Conservation (phyloP, 2,329 filamentous ascomycete species). For the Pseudogymnoascus sp. region DNA sequence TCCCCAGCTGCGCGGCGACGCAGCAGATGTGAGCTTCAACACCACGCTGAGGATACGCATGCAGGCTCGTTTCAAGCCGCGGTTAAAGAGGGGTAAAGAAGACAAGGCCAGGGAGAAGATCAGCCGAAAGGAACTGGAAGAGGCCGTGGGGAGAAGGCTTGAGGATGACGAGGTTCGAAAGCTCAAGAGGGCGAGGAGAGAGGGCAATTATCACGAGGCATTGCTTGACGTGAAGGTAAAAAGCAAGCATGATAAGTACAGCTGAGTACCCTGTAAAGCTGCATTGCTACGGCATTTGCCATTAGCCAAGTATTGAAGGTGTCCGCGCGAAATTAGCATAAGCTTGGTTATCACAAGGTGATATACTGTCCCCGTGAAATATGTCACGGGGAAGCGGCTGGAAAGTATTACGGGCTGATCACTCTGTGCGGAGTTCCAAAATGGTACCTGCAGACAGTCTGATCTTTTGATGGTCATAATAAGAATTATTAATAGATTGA, state of each 20-base stretch:
- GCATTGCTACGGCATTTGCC: neutral
- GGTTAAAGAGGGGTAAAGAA: conserved; percentile 68
- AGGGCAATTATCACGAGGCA: conserved; percentile 85
- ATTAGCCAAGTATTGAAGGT: neutral
- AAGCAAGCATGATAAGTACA: conserved; percentile 83
- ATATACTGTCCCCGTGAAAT: neutral
- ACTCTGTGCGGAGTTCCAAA: neutral
- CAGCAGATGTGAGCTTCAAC: conserved; percentile 54
- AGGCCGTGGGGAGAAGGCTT: conserved; percentile 64
- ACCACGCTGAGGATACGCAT: conserved; percentile 77
- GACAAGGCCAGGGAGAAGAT: conserved; percentile 80
- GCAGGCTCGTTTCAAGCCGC: conserved; percentile 91
- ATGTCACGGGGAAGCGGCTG: neutral
- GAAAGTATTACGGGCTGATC: neutral
- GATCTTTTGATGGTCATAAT: neutral
- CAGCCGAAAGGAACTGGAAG: conserved; percentile 75
- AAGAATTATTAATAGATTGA: neutral
- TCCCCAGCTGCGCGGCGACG: conserved; percentile 69
- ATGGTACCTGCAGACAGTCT: neutral
- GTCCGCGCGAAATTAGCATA: neutral
- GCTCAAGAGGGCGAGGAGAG: conserved; percentile 72
- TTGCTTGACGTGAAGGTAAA: conserved; percentile 83
- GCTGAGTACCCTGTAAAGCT: conserved; percentile 27
- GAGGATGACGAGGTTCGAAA: conserved; percentile 79
- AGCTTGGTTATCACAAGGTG: neutral